Conservation (phyloP, 2,329 filamentous ascomycete genomes). For the Ophidiomyces ophidiicola region DNA sequence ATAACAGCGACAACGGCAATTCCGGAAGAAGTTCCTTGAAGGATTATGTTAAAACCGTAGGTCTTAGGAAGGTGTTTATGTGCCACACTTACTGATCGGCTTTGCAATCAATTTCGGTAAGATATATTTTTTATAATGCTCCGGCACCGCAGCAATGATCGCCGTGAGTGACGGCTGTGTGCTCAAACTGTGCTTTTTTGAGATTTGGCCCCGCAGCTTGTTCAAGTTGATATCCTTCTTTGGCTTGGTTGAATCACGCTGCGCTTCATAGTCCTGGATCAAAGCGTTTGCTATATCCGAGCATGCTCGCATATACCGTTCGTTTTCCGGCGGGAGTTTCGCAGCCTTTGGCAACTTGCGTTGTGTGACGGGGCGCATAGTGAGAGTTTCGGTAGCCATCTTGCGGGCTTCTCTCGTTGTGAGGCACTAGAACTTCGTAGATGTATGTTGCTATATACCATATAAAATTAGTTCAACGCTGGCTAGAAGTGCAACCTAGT, state of each 20-base stretch:
- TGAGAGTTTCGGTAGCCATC: slow-evolving; percentile 53
- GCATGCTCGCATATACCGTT: slow-evolving; percentile 85
- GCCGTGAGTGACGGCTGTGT: slow-evolving; percentile 85
- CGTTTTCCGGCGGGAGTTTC: slow-evolving; percentile 80
- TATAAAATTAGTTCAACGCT: too few relatives aligned
- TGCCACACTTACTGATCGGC: slow-evolving; percentile 58
- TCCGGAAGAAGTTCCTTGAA: slow-evolving; percentile 74
- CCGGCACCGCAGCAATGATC: slow-evolving; percentile 96
- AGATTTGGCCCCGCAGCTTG: slow-evolving; percentile 67
- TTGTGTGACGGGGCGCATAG: slow-evolving; percentile 43
- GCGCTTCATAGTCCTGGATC: slow-evolving; percentile 84
- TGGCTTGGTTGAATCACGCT: slow-evolving; percentile 57
- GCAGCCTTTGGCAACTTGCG: slow-evolving; percentile 50
- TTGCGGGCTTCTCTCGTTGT: neutral
- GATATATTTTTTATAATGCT: slow-evolving; percentile 99
- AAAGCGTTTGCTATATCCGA: slow-evolving; percentile 88
- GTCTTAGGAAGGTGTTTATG: neutral
- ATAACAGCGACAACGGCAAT: slow-evolving; percentile 98
- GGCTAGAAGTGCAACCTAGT: too few relatives aligned
- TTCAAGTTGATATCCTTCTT: slow-evolving; percentile 90
- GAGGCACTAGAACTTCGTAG: too few relatives aligned
- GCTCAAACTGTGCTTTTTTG: slow-evolving; percentile 83
- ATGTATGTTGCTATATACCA: too few relatives aligned
- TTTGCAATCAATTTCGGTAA: slow-evolving; percentile 92
- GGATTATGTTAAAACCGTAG: neutral